phyloP scores from a whole-genome alignment of 495 filamentous ascomycete genomes.

The Pyrenopolyporus hunteri region DNA sequence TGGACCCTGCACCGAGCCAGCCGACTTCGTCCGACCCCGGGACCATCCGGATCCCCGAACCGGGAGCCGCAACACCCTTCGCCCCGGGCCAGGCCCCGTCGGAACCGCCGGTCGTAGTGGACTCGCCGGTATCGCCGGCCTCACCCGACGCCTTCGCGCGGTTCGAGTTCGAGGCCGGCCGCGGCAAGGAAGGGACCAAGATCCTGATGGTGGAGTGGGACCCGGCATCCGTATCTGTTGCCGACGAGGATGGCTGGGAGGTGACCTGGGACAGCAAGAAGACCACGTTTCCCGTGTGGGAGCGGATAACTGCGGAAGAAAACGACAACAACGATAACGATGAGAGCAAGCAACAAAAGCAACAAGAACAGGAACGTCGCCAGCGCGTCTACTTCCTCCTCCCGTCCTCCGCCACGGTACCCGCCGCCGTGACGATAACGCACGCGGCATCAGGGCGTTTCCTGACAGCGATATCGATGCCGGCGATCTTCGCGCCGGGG shows the following conservation, averaged over 20 bases:
- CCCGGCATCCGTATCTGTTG: constrained; percentile 60
- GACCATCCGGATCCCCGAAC: constrained; percentile 27
- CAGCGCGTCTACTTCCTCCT: constrained; percentile 78
- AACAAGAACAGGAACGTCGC: constrained; percentile 52
- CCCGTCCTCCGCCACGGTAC: constrained; percentile 68
- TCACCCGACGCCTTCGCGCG: constrained; percentile 63
- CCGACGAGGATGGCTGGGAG: constrained; percentile 63
- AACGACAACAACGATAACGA: constrained; percentile 69
- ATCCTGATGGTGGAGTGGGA: constrained; percentile 88
- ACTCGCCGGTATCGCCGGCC: constrained; percentile 50
- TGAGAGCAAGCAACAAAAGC: constrained; percentile 41
- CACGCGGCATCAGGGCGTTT: constrained; percentile 49
- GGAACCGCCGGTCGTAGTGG: constrained; percentile 37
- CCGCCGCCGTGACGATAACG: constrained; percentile 68
- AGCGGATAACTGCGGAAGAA: constrained; percentile 69
- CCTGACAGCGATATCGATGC: constrained; percentile 71
- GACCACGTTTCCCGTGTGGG: constrained; percentile 68
- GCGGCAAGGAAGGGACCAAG: constrained; percentile 80
- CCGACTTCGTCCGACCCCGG: constrained; percentile 25
- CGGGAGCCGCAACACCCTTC: constrained; percentile 4
- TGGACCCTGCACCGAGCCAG: constrained; percentile 26
- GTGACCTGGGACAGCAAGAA: constrained; percentile 79
- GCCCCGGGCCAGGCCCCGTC: constrained; percentile 5
- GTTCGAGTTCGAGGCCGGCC: constrained; percentile 81
- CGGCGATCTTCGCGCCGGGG: constrained; percentile 79